A percentile compares a stretch with the other conserved stretches of the same genome.
Conservation (phyloP, 768 basidiomycete species). For the Nevesoporus exiguus region DNA sequence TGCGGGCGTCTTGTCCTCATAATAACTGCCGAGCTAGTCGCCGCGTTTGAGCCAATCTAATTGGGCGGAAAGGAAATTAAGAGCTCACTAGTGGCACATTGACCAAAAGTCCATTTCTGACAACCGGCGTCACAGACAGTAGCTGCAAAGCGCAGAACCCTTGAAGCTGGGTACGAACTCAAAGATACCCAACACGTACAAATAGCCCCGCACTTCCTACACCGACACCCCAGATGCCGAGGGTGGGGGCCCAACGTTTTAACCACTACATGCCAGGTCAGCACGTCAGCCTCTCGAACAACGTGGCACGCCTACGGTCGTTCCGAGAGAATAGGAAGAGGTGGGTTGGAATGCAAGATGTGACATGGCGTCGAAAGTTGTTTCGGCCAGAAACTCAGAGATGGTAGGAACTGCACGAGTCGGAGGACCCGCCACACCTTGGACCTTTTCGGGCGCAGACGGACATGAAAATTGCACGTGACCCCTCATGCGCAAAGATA, state of each 20-base stretch:
- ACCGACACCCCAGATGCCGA: slow-evolving; percentile 71
- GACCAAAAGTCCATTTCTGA: slow-evolving; percentile 67
- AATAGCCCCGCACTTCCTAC: slow-evolving; percentile 64
- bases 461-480: slow-evolving; percentile 22
- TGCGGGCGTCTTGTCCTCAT: slow-evolving; percentile 73
- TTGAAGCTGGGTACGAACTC: background rate
- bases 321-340: slow-evolving; percentile 35
- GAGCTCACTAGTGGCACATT: slow-evolving; percentile 72
- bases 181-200: slow-evolving; percentile 36
- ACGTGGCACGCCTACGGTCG: slow-evolving; percentile 35
- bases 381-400: background rate
- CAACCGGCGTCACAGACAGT: slow-evolving; percentile 81
- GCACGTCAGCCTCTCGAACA: background rate
- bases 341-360: slow-evolving; percentile 39
- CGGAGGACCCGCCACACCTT: background rate
- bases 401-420: background rate
- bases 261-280: slow-evolving; percentile 34
- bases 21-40: slow-evolving; percentile 63
- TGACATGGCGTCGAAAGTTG: slow-evolving; percentile 35
- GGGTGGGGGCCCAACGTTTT: slow-evolving; percentile 56
- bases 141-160: slow-evolving; percentile 41
- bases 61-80: background rate
- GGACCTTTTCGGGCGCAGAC: slow-evolving; percentile 7
- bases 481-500: background rate
- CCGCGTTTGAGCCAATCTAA: background rate